phyloP scores from a whole-genome alignment of 2,329 filamentous ascomycete genomes.

The Tympanopsis confertula region DNA sequence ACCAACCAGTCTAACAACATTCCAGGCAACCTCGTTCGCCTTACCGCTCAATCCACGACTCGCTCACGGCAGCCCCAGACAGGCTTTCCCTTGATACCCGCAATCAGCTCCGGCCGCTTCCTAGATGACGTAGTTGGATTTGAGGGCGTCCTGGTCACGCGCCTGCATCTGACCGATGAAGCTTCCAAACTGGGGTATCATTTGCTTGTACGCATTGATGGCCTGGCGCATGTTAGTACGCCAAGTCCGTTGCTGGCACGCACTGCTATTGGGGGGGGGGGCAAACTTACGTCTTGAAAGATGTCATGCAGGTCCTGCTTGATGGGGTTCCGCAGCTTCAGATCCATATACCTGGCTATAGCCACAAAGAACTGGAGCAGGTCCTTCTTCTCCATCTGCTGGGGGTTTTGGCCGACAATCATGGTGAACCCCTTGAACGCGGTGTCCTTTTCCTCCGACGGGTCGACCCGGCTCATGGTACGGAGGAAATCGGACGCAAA shows the following conservation, averaged over 20 bases:
- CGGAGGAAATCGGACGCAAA: conserved; percentile 75
- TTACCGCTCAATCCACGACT: no score
- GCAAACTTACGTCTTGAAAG: conserved; percentile 64
- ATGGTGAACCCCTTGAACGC: conserved; percentile 84
- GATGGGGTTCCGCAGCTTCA: conserved; percentile 44
- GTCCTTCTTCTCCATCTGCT: conserved; percentile 81
- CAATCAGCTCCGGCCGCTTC: no score
- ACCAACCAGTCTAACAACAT: no score
- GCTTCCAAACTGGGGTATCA: conserved; percentile 32
- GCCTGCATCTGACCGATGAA: conserved; percentile 26
- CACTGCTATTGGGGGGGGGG: no score
- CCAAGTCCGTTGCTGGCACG: conserved; percentile 2
- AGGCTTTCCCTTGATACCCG: no score
- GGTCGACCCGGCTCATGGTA: conserved; percentile 72
- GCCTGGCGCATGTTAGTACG: conserved; percentile 6
- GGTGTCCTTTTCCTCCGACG: conserved; percentile 87
- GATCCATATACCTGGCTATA: conserved; percentile 67
- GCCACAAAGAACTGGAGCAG: conserved; percentile 71
- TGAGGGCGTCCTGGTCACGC: conserved; percentile 25
- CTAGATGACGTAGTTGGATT: conserved; percentile 26
- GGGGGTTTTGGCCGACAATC: conserved; percentile 74
- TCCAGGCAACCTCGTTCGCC: no score
- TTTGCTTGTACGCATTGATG: conserved; percentile 29
- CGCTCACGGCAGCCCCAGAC: no score
- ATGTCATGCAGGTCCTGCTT: conserved; percentile 57